Conservation (phyloP, 1,139 yeast species). For the Pichia sp. region DNA sequence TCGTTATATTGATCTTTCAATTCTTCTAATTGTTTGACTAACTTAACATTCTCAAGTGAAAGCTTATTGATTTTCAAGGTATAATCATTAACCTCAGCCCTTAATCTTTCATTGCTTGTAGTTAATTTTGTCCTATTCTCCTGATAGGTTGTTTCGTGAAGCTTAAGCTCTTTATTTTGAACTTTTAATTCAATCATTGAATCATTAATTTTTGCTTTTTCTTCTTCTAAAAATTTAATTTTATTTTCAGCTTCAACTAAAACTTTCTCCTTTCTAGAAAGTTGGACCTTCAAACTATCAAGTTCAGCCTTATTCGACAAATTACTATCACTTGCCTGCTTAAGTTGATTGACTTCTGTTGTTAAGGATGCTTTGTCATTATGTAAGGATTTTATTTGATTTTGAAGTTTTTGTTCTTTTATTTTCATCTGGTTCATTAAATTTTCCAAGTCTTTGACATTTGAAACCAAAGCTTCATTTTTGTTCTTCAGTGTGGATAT, state of each 20-base stretch:
- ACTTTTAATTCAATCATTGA: slow-evolving; percentile 40
- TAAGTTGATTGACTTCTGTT: slow-evolving; percentile 19
- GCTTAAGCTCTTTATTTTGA: slow-evolving; percentile 40
- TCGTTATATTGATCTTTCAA: slow-evolving; percentile 47
- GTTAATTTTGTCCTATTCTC: slow-evolving; percentile 37
- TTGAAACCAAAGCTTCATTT: slow-evolving; percentile 24
- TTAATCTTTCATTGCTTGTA: slow-evolving; percentile 37
- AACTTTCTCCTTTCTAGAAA: slow-evolving; percentile 24
- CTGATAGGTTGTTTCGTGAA: slow-evolving; percentile 32
- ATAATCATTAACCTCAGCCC: slow-evolving; percentile 33
- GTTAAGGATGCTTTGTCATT: slow-evolving; percentile 29
- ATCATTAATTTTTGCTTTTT: slow-evolving; percentile 37
- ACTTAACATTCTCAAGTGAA: slow-evolving; percentile 47
- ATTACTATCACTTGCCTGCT: slow-evolving; percentile 33
- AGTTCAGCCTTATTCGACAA: slow-evolving; percentile 27
- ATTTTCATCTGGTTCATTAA: slow-evolving; percentile 7
- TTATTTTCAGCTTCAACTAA: slow-evolving; percentile 25
- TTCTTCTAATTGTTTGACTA: slow-evolving; percentile 45
- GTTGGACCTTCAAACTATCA: slow-evolving; percentile 27
- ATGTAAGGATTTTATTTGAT: slow-evolving; percentile 19
- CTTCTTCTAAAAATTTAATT: slow-evolving; percentile 37
- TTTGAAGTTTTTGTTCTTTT: slow-evolving; percentile 15
- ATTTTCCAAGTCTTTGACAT: slow-evolving; percentile 28
- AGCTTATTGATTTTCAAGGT: slow-evolving; percentile 35
- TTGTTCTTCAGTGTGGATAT: slow-evolving; percentile 10